Base-by-base conservation (phyloP, 2,329 filamentous ascomycete species). In the Talaromyces sp. region DNA sequence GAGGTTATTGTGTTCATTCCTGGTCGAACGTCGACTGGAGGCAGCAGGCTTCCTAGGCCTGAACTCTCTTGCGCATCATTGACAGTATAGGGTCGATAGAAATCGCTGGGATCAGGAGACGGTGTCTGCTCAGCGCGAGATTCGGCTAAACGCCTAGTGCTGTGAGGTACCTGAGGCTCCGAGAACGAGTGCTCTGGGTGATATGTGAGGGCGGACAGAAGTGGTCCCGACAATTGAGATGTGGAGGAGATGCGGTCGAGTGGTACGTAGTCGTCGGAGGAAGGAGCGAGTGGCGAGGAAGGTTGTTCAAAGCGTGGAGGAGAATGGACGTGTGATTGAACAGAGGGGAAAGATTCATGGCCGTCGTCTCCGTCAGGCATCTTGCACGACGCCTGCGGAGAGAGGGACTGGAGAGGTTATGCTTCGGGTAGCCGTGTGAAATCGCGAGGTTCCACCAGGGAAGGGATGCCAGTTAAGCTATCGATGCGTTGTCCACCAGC, bases 41-140 rank as follows among this genome's bases (percentile, higher is more conserved):
- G 69, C 59, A 67, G 69, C 54, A 65, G 67, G 70, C 45, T 64
- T 57, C 59, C 62, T 63, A 66, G 35, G 52, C 70, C 69, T 47
- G 70, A 72, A 64, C 76, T 72, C 62, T 71, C 71, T 33, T 72
- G 69, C 60, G 67, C 61, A 61, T 69, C 70, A 63, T 67, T 62
- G 61, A 77, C 72, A 62, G 74, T 75, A 71, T 81, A 81, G 52
- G 78, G 77, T 69, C 81, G 79, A 70, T 84, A 85, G 73, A 82
- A 85, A 22, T 84, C 82, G 73, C 82, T 81, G 43, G 82, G 83
- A 69, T 83, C 80, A 52, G 78, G 75, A 31, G 77, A 79, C 17
- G 71, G 67, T 64, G 67, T 61, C 64, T 69, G 67, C 67, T 62
- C 65, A 67, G 61, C 33, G 65, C 70, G 69, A 70, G 68, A 63